phyloP scores from a whole-genome alignment of 1,139 yeast species.

The Pneumocystis murina region DNA sequence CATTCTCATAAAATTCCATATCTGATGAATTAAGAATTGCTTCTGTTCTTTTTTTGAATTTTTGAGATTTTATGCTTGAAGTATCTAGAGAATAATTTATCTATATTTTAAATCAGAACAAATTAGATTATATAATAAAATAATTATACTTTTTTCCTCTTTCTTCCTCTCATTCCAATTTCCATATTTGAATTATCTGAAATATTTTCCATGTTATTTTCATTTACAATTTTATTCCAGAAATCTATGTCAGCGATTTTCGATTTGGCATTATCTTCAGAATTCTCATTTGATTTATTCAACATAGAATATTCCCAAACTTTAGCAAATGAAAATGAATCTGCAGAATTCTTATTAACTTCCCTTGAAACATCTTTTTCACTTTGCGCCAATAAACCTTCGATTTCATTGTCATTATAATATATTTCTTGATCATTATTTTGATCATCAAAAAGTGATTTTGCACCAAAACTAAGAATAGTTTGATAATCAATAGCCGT shows the following conservation, averaged over 20 bases:
- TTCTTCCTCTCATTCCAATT: neutral
- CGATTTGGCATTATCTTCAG: neutral
- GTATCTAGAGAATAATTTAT: neutral
- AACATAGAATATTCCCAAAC: constrained; percentile 14
- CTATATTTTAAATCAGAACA: neutral
- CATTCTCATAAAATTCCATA: neutral
- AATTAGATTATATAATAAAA: neutral
- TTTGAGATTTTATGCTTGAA: neutral
- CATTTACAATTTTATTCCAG: constrained; percentile 2
- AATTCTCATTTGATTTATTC: constrained; percentile 3
- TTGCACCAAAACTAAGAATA: constrained; percentile 14
- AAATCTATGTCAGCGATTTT: neutral
- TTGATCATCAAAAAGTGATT: constrained; percentile 15
- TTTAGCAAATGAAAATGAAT: constrained; percentile 14
- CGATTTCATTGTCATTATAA: constrained; percentile 14
- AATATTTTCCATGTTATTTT: neutral
- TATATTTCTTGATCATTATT: constrained; percentile 9
- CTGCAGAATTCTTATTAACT: constrained; percentile 35
- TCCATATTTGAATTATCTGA: neutral
- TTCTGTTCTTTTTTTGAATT: neutral
- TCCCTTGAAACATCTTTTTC: constrained; percentile 55
- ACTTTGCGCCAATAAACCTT: constrained; percentile 7
- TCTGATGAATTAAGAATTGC: neutral
- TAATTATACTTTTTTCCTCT: neutral
- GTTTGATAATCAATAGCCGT: constrained; percentile 13